phyloP scores from a whole-genome alignment of 805 yeast species.

The Saturnispora hagleri region DNA sequence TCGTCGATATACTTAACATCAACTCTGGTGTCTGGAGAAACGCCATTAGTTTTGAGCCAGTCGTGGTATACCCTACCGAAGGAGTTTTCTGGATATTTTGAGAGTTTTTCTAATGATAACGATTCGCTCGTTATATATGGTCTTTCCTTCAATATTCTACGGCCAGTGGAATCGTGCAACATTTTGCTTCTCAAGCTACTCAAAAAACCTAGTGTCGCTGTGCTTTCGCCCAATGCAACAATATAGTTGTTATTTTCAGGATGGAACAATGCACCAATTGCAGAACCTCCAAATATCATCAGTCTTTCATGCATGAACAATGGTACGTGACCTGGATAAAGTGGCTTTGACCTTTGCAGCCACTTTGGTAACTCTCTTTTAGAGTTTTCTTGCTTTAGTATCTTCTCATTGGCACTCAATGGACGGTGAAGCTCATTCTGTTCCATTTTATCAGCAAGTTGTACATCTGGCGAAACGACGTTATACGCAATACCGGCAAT shows the following conservation, averaged over 20 bases:
- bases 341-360: constrained; percentile 34
- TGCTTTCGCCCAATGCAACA: constrained; percentile 82
- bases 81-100: constrained; percentile 53
- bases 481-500: constrained; percentile 7
- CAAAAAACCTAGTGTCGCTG: constrained; percentile 67
- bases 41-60: constrained; percentile 83
- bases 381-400: constrained; percentile 14
- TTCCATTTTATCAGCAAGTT: constrained; percentile 54
- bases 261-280: constrained; percentile 66
- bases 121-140: constrained; percentile 77
- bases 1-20: constrained; percentile 83
- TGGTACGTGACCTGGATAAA: constrained; percentile 76
- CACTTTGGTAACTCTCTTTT: constrained; percentile 13
- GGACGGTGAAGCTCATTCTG: constrained; percentile 36
- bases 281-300: constrained; percentile 60
- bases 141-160: constrained; percentile 65
- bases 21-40: constrained; percentile 87
- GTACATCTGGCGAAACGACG: constrained; percentile 32
- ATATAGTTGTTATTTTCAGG: constrained; percentile 71
- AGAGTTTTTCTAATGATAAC: constrained; percentile 52
- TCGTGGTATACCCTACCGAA: constrained; percentile 71
- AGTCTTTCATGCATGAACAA: constrained; percentile 52
- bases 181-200: constrained; percentile 55
- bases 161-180: constrained; percentile 68
- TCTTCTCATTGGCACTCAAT: constrained; percentile 22